Conservation (phyloP, 148 eudicot species). For the Vaccinium macrocarpon region DNA sequence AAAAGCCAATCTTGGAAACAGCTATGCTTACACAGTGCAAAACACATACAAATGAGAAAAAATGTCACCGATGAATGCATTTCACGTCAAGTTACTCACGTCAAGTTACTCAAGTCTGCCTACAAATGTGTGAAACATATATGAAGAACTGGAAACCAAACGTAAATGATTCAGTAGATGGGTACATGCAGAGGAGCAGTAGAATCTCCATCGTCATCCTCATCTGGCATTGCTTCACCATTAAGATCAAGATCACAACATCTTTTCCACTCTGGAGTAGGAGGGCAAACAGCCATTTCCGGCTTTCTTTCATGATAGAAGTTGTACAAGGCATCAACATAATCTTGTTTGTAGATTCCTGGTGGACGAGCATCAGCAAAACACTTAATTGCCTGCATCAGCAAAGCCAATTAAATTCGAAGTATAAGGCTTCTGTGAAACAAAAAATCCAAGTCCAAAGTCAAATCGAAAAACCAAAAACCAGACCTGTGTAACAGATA, state of each 20-base stretch:
- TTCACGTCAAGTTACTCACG: neutral
- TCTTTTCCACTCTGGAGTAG: conserved; percentile 96
- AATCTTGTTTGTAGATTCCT: conserved; percentile 91
- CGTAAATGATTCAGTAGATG: neutral
- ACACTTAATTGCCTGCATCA: conserved; percentile 66
- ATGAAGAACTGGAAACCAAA: conserved; percentile 7
- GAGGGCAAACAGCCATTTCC: conserved; percentile 76
- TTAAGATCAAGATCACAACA: conserved; percentile 88
- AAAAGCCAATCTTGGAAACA: neutral
- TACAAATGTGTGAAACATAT: neutral
- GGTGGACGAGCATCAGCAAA: conserved; percentile 89
- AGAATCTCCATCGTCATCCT: conserved; percentile 68
- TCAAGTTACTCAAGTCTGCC: neutral
- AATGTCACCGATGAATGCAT: neutral
- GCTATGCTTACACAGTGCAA: neutral
- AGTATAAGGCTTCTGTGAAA: conserved; percentile 2
- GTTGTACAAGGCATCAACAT: conserved; percentile 73
- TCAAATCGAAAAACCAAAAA: neutral
- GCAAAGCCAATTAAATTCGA: conserved; percentile 10
- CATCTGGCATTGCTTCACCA: conserved; percentile 85
- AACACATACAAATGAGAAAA: neutral
- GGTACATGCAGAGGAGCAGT: conserved; percentile 58
- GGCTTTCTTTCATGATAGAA: conserved; percentile 87
- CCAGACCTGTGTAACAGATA: conserved; percentile 78
- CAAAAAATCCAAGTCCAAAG: conserved; percentile 5